Conservation (phyloP, 352 stramenopile species). For the Globisporangium irregulare region DNA sequence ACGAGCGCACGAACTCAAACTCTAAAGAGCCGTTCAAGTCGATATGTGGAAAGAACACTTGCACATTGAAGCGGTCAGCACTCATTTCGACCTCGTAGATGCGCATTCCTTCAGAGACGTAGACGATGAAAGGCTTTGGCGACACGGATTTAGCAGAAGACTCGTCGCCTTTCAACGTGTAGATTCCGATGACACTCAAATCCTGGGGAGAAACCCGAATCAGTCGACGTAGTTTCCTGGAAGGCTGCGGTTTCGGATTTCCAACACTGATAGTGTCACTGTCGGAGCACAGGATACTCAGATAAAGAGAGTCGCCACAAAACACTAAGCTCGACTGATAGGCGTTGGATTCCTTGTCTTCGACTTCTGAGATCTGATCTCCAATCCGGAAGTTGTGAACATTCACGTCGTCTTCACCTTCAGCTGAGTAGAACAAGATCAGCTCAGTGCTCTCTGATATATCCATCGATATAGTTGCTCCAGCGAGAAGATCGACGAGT, state of each 20-base stretch:
- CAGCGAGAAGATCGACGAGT: slow-evolving; percentile 24
- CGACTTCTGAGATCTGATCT: slow-evolving; percentile 30
- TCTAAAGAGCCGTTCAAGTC: slow-evolving; percentile 7
- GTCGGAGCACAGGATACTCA: slow-evolving; percentile 39
- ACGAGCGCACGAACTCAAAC: slow-evolving; percentile 24
- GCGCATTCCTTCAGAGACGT: slow-evolving; percentile 45
- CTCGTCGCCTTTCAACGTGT: slow-evolving; percentile 4
- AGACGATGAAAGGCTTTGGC: slow-evolving; percentile 31
- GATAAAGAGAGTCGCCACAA: slow-evolving; percentile 39
- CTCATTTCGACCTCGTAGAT: slow-evolving; percentile 56
- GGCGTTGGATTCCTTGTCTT: slow-evolving; percentile 25
- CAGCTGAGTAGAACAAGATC: slow-evolving; percentile 25
- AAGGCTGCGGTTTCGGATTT: slow-evolving; percentile 10
- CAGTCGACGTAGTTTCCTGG: slow-evolving; percentile 20
- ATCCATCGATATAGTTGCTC: slow-evolving; percentile 15
- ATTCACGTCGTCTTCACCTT: slow-evolving; percentile 17
- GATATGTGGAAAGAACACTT: slow-evolving; percentile 30
- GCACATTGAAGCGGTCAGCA: slow-evolving; percentile 32
- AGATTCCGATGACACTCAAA: slow-evolving; percentile 15
- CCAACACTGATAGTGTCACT: slow-evolving; percentile 15
- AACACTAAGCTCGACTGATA: slow-evolving; percentile 52
- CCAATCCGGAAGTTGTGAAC: slow-evolving; percentile 24
- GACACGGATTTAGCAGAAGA: slow-evolving; percentile 8
- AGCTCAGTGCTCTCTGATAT: slow-evolving; percentile 26
- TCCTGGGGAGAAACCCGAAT: slow-evolving; percentile 24